Evolutionary conservation across 257 asterid species (phyloP), one percentile per base, ranked within the genome.

Genomic region (Fraxinus excelsior): DNA sequence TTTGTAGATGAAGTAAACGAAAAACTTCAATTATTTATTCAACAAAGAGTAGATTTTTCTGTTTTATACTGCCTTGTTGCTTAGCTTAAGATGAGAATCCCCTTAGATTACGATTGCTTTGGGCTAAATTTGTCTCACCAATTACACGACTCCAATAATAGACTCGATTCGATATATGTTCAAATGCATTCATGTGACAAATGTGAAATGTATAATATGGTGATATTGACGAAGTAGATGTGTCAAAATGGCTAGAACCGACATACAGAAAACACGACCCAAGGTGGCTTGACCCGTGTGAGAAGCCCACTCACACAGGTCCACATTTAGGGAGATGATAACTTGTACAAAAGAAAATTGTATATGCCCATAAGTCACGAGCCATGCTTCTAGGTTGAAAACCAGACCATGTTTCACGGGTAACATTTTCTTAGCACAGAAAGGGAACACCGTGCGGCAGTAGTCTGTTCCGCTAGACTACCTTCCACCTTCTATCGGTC

Each of bases 61-160:
- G 92, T 86, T 74, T 72, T 76, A 0, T 81, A 83, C 83, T 80
- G 29, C 12, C 75, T 85, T 81, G 95, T 88, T 62, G 53, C 69
- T 37, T 90, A 78, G 84, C 89, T 80, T 44, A 73, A 81, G 72
- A 73, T 82, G 82, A 80, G 79, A 80, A 86, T 82, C 84, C 79
- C 62, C 78, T 40, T 16, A 56, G 34, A 53, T 23, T 64, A 71
- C 19, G 40, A 46, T 74, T 21, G 40, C 70, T 78, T 71, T 34
- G 23, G 67, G 19, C 53, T 71, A 75, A 78, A 78, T 70, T 82
- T 80, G 86, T 80, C 82, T 82, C 87, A 75, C 85, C 81, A 71
- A 62, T 78, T 83, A 78, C 81, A 62, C 34, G 72, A 42, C 72
- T 71, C 16, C 83, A 83, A 83, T 72, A 75, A 75, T 85, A 64